These are phyloP conservation scores for Sistotremastrum suecicum DNA, from an alignment of 768 basidiomycete genomes.

Conservation along the genomic window DNA sequence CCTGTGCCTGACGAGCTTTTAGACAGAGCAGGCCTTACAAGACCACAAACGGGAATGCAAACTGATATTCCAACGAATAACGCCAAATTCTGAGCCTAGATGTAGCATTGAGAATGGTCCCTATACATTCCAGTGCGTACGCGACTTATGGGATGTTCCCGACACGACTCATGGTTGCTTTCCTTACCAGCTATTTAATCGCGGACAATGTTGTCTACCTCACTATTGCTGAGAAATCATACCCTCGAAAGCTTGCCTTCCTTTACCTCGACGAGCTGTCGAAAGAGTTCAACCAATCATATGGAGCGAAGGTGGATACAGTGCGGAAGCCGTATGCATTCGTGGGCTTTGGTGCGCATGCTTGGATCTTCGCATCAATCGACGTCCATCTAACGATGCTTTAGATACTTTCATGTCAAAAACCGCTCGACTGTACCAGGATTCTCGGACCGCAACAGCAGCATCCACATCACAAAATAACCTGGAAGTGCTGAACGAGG, in stretches of 20 bases:
- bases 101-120: conserved; percentile 94
- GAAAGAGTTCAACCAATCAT: conserved; percentile 88
- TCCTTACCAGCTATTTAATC: conserved; percentile 71
- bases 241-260: conserved; percentile 93
- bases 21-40: conserved; percentile 90
- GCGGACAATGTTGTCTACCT: conserved; percentile 88
- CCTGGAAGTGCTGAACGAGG: conserved; percentile 84
- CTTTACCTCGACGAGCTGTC: conserved; percentile 94
- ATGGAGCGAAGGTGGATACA: conserved; percentile 85
- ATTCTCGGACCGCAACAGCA: conserved; percentile 75
- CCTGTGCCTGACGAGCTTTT: conserved; percentile 2
- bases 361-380: neutral
- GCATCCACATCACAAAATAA: conserved; percentile 35
- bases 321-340: conserved; percentile 97
- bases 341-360: conserved; percentile 78
- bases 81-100: conserved; percentile 84
- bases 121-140: conserved; percentile 87
- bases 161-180: neutral
- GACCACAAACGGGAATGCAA: conserved; percentile 99
- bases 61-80: conserved; percentile 88
- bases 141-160: neutral
- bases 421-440: conserved; percentile 88
- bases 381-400: neutral
- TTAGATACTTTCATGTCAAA: conserved; percentile 98
- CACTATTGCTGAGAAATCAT: conserved; percentile 91